These are phyloP conservation scores for Nelumbo lutea DNA, from an alignment of 164 flowering plant genomes.

Conservation along the genomic window DNA sequence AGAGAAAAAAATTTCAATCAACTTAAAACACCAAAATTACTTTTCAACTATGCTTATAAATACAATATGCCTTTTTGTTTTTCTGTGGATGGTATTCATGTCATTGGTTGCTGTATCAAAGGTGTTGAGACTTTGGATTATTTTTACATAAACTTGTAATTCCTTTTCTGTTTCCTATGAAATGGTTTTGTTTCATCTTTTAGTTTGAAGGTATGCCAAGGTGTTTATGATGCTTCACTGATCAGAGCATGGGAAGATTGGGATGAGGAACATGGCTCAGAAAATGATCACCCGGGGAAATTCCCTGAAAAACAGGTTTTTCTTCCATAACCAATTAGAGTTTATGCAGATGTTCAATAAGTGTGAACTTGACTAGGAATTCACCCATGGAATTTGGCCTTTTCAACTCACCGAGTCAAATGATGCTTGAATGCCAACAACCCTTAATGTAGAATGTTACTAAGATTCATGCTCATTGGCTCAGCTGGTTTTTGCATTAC, in stretches of 20 bases:
- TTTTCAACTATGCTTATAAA: background rate
- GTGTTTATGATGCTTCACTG: constrained; percentile 63
- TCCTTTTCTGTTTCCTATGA: background rate
- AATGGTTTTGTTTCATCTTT: constrained; percentile 1
- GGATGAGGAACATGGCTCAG: constrained; percentile 78
- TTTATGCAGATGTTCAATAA: background rate
- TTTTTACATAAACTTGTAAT: background rate
- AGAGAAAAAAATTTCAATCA: too few species aligned
- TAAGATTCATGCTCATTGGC: background rate
- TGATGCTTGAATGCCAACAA: background rate
- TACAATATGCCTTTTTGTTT: background rate
- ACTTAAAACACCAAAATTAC: background rate
- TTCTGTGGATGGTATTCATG: background rate
- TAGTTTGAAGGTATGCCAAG: constrained; percentile 81
- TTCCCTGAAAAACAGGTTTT: constrained; percentile 80
- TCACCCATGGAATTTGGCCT: background rate
- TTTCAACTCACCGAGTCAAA: background rate
- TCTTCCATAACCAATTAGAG: background rate
- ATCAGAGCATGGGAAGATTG: constrained; percentile 88
- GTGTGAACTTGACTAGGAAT: background rate
- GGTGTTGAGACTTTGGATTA: background rate
- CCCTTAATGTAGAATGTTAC: background rate
- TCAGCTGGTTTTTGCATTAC: background rate
- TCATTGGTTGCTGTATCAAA: background rate
- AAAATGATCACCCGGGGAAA: constrained; percentile 78